phyloP scores from a whole-genome alignment of 208 protist species.

The Acanthamoeba lenticulata region DNA sequence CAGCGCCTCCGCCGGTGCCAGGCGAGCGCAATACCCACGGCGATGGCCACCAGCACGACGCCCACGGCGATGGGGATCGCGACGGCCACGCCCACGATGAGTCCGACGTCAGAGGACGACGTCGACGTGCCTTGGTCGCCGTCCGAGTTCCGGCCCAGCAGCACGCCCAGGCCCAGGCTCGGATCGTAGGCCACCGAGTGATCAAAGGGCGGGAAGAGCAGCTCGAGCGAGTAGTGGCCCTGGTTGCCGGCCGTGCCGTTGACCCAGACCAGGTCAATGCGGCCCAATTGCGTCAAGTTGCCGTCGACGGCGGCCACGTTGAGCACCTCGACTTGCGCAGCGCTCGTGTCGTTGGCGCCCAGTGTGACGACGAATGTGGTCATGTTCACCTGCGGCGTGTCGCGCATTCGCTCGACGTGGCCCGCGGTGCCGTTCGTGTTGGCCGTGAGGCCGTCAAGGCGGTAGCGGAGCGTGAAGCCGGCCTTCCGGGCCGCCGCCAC shows the following conservation, averaged over 20 bases:
- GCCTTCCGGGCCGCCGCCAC: neutral
- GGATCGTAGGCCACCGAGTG: neutral
- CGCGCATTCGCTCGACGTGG: neutral
- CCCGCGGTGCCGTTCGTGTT: neutral
- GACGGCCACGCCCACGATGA: constrained; percentile 15
- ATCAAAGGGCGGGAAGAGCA: neutral
- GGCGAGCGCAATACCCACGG: neutral
- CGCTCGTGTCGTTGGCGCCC: neutral
- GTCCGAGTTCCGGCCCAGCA: neutral
- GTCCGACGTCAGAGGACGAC: neutral
- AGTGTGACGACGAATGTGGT: constrained; percentile 6
- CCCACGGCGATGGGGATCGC: neutral
- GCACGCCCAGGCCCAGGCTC: neutral
- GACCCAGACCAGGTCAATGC: neutral
- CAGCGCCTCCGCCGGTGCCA: neutral
- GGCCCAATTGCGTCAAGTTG: neutral
- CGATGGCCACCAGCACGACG: neutral
- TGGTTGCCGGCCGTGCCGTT: neutral
- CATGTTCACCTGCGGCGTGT: constrained; percentile 22
- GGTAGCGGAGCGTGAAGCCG: constrained; percentile 46
- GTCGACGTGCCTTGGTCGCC: neutral
- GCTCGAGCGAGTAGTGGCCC: neutral
- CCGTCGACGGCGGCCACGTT: neutral
- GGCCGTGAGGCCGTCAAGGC: neutral
- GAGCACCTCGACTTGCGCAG: neutral